phyloP scores from a whole-genome alignment of 805 yeast genomes.

The Starmerella powellii region DNA sequence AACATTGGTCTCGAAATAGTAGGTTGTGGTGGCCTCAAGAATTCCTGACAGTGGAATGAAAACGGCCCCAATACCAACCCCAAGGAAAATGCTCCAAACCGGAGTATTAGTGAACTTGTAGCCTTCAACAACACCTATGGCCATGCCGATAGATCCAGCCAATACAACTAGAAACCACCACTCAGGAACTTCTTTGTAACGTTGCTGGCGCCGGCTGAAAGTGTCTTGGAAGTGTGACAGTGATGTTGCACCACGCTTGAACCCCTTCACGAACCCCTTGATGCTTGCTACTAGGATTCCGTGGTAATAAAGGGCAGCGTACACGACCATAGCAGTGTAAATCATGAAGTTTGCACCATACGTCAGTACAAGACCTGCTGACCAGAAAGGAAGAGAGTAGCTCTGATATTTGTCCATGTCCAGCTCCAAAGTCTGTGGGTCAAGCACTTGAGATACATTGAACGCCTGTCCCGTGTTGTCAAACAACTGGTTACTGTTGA shows the following conservation, averaged over 20 bases:
- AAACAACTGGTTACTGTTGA: constrained; percentile 34
- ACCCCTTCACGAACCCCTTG: no score
- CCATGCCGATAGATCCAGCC: constrained; percentile 34
- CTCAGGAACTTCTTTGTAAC: constrained; percentile 58
- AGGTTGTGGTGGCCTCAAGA: constrained; percentile 45
- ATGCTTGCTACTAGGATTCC: no score
- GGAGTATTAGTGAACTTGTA: constrained; percentile 40
- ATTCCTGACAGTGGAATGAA: constrained; percentile 48
- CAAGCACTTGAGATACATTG: constrained; percentile 35
- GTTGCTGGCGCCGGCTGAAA: constrained; percentile 35
- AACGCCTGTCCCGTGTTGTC: constrained; percentile 39
- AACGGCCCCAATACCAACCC: constrained; percentile 42
- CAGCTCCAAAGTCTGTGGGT: constrained; percentile 34
- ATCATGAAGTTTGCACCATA: constrained; percentile 47
- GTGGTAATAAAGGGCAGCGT: constrained; percentile 25
- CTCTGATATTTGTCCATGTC: constrained; percentile 37
- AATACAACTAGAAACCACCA: constrained; percentile 49
- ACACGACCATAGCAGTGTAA: constrained; percentile 41
- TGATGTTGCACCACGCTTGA: background rate
- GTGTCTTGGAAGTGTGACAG: constrained; percentile 7
- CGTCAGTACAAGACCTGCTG: constrained; percentile 46
- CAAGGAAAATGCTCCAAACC: constrained; percentile 51
- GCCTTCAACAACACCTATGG: constrained; percentile 33
- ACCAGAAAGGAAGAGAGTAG: constrained; percentile 52
- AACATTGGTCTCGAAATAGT: constrained; percentile 40